These are phyloP conservation scores for Lobosporangium transversale DNA, from an alignment of 192 early-diverging fungal species.

Conservation along the genomic window DNA sequence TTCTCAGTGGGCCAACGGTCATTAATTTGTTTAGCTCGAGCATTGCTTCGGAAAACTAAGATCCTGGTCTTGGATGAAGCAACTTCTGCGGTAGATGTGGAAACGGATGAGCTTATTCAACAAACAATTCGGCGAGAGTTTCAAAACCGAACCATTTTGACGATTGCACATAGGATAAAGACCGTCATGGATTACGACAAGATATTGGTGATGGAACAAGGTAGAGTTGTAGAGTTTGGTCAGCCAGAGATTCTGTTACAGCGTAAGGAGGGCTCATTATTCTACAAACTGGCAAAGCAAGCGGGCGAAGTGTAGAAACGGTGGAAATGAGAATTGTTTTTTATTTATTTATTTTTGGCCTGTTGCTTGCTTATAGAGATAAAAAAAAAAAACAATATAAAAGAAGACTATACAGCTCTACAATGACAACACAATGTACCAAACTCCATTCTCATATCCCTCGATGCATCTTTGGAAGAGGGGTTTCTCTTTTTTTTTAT, in stretches of 20 bases:
- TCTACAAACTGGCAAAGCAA: conserved; percentile 53
- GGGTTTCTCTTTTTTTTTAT: neutral
- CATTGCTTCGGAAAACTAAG: conserved; percentile 69
- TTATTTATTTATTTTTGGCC: neutral
- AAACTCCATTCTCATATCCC: too few species aligned
- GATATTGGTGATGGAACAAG: conserved; percentile 79
- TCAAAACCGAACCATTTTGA: conserved; percentile 79
- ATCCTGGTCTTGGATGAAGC: conserved; percentile 59
- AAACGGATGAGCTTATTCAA: conserved; percentile 90
- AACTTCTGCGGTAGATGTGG: conserved; percentile 76
- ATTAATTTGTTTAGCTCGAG: conserved; percentile 74
- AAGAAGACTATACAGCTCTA: too few species aligned
- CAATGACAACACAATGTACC: too few species aligned
- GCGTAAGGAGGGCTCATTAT: conserved; percentile 62
- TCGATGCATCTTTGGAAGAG: too few species aligned
- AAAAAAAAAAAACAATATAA: too few species aligned
- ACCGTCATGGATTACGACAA: conserved; percentile 89
- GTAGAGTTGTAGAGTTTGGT: conserved; percentile 84
- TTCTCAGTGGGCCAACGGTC: conserved; percentile 86
- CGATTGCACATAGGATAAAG: conserved; percentile 90
- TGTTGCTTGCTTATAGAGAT: neutral
- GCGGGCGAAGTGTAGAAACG: conserved; percentile 52
- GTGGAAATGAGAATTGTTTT: neutral
- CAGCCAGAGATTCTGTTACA: conserved; percentile 73
- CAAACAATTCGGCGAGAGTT: conserved; percentile 82